Base-by-base conservation (phyloP, 805 yeast genomes). In the Candida oleophila region DNA sequence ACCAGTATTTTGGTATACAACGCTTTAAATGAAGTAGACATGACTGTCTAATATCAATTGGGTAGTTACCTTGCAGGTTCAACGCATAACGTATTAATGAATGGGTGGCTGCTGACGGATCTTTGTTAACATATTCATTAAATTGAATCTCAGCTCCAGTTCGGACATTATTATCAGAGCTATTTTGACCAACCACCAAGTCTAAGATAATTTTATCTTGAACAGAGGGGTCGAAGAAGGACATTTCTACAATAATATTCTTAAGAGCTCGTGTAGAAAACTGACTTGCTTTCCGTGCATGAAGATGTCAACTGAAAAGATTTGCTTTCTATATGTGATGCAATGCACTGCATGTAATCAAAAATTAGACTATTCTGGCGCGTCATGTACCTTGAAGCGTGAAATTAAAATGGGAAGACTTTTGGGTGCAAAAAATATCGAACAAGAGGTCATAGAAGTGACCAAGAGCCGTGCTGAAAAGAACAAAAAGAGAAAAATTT, bases 1-100 rank as follows among this genome's bases (percentile, higher is more conserved):
- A 81, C 98, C 98, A 91, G 56, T 78, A 81, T 54, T 74, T 68
- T 0, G 90, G 86, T 1, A 88, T 85, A 15, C 85, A 61, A 45
- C 86, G 73, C 56, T 87, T 85, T 53, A 88, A 61, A 50, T 86
- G 82, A 30, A 89, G 66, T 35, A 90, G 62, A 14, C 86, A 77
- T 38, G 86, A 73, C 61, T 86, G 96, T 54, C 86, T 70, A 0
- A 73, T 48, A 3, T 75, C 62, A 2, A 74, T 43, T 0, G 69
- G 62, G 1, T 56, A 21, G 2, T 52, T 22, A 11, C 8, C 22
- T 9, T 19, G 22, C 4, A 4, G 21, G 44, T 68, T 55, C 1
- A 62, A 21, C 0, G 83, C 78, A 19, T 79, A 59, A 38, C 65
- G 57, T 15, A 77, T 66, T 32, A 87, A 67, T 1, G 65, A 59